Percentiles rank a stretch among this genome's conserved stretches.
Evolutionary conservation across 345 rosid genomes (phyloP).

Genomic region (Dovyalis caffra): DNA sequence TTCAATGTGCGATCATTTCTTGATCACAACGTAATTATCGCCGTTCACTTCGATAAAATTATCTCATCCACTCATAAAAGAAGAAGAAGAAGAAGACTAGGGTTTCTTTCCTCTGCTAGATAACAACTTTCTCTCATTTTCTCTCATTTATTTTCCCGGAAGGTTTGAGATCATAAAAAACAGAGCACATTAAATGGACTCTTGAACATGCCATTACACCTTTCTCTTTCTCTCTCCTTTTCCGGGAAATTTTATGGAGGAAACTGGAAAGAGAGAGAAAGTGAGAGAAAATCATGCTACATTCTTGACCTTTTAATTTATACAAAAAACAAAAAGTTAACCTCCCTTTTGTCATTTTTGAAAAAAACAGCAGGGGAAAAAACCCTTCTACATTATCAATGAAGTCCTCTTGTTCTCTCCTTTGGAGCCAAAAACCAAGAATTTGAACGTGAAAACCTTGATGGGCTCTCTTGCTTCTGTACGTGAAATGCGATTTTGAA

Average conservation of each 20-base stretch:
- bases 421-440: too few relatives aligned
- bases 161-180: not conserved
- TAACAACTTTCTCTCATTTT: not conserved
- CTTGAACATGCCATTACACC: not conserved
- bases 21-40: slow-evolving; percentile 9
- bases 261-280: not conserved
- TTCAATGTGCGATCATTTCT: not conserved
- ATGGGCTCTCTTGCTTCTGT: too few relatives aligned
- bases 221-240: slow-evolving; percentile 11
- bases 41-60: slow-evolving; percentile 2
- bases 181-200: not conserved
- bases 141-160: slow-evolving; percentile 4
- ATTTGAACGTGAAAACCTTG: too few relatives aligned
- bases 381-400: too few relatives aligned
- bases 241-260: not conserved
- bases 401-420: too few relatives aligned
- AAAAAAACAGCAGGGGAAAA: too few relatives aligned
- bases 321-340: too few relatives aligned
- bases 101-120: not conserved
- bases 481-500: not conserved
- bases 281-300: too few relatives aligned
- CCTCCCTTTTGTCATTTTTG: too few relatives aligned
- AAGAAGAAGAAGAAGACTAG: too few relatives aligned
- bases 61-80: not conserved
- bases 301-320: too few relatives aligned